phyloP scores from a whole-genome alignment of 129 eudicot genomes.

The Heracleum sosnowskyi region DNA sequence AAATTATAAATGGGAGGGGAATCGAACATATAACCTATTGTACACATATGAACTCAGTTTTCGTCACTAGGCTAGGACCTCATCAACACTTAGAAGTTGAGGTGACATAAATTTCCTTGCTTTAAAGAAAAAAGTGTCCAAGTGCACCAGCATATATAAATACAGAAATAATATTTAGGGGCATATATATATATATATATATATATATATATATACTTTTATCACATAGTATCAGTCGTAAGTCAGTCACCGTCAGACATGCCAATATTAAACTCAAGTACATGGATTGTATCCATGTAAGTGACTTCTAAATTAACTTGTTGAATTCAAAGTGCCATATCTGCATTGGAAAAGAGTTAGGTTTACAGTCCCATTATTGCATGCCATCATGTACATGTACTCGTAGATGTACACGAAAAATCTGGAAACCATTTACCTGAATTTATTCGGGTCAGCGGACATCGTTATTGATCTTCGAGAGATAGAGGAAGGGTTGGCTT shows the following conservation, averaged over 20 bases:
- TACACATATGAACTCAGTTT: no score
- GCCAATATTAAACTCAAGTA: not conserved
- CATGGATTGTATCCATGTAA: not conserved
- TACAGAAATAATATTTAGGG: no score
- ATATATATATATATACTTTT: not conserved
- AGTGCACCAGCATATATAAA: no score
- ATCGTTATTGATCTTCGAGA: slow-evolving; percentile 21
- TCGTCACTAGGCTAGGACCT: no score
- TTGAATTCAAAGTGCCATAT: not conserved
- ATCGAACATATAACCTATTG: no score
- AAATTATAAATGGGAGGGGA: no score
- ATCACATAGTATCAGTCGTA: not conserved
- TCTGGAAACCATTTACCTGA: slow-evolving; percentile 40
- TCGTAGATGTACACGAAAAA: no score
- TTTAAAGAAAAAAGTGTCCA: no score
- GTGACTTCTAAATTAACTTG: not conserved
- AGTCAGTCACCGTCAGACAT: not conserved
- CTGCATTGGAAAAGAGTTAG: no score
- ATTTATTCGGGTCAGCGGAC: slow-evolving; percentile 41
- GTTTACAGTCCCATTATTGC: not conserved
- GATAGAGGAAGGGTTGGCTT: slow-evolving; percentile 40
- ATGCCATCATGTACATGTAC: not conserved
- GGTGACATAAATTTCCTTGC: no score
- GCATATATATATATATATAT: no score
- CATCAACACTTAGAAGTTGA: no score